Percentiles rank a stretch among this genome's conserved stretches.
phyloP scores from a whole-genome alignment of 2,329 filamentous ascomycete species.

The Colletotrichum orbiculare region DNA sequence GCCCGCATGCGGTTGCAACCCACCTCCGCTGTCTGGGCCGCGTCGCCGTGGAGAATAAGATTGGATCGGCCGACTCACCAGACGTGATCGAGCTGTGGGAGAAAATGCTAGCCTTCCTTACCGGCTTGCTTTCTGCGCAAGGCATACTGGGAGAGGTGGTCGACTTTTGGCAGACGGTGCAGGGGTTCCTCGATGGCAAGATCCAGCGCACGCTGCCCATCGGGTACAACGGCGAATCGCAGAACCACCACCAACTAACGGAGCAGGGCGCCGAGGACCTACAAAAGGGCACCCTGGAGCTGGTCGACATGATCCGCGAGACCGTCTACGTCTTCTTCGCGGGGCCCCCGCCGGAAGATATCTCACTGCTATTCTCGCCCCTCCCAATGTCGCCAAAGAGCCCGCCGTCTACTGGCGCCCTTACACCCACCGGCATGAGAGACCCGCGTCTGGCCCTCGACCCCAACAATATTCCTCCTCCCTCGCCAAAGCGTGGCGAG shows the following conservation, averaged over 20 bases:
- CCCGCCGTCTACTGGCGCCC: conserved; percentile 60
- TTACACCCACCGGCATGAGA: conserved; percentile 68
- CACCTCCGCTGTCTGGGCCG: conserved; percentile 81
- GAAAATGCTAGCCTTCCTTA: conserved; percentile 80
- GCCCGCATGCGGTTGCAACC: conserved; percentile 74
- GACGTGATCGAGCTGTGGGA: conserved; percentile 94
- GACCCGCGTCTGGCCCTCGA: conserved; percentile 86
- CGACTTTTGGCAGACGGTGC: conserved; percentile 93
- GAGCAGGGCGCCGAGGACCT: conserved; percentile 76
- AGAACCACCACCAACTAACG: conserved; percentile 83
- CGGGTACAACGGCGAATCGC: conserved; percentile 85
- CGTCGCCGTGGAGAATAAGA: conserved; percentile 71
- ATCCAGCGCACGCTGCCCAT: conserved; percentile 83
- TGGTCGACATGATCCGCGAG: conserved; percentile 86
- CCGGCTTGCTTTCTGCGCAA: conserved; percentile 77
- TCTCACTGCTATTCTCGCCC: conserved; percentile 88
- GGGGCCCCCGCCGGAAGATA: conserved; percentile 89
- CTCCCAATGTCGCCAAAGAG: conserved; percentile 76
- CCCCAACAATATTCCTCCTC: conserved; percentile 78
- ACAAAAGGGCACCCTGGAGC: conserved; percentile 80
- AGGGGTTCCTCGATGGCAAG: conserved; percentile 89
- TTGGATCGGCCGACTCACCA: conserved; percentile 77
- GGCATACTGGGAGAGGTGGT: conserved; percentile 90
- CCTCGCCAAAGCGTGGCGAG: conserved; percentile 82
- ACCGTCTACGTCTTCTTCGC: conserved; percentile 85